These are phyloP conservation scores for Haplosporangium gracile DNA, from an alignment of 192 early-diverging fungal genomes.

Conservation along the genomic window DNA sequence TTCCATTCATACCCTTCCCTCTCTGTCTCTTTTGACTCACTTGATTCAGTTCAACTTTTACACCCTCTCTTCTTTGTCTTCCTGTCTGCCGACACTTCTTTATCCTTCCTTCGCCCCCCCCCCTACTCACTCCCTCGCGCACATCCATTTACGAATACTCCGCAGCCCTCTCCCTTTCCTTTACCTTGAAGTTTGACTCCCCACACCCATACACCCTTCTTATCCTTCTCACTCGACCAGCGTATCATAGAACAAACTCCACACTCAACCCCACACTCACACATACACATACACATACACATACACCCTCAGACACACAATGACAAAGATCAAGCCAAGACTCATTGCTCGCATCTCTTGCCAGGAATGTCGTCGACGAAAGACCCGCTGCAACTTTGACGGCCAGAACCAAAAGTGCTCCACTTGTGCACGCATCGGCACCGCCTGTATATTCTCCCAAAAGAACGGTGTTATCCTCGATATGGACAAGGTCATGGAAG, in stretches of 20 bases:
- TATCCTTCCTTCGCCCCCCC: too few species aligned
- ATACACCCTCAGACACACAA: neutral
- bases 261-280: neutral
- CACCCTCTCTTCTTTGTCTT: slow-evolving; percentile 5
- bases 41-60: too few species aligned
- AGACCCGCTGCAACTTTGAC: slow-evolving; percentile 56
- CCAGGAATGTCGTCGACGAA: slow-evolving; percentile 50
- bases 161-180: neutral
- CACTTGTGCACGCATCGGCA: slow-evolving; percentile 50
- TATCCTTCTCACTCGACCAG: too few species aligned
- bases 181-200: neutral
- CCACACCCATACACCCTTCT: neutral
- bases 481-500: slow-evolving; percentile 58
- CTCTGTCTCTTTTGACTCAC: neutral
- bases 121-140: too few species aligned
- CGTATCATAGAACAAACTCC: neutral
- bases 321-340: slow-evolving; percentile 58
- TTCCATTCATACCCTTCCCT: neutral
- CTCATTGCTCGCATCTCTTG: slow-evolving; percentile 56
- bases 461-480: slow-evolving; percentile 56
- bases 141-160: too few species aligned
- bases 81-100: neutral
- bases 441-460: slow-evolving; percentile 51
- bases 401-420: slow-evolving; percentile 53
- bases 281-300: neutral